These are phyloP conservation scores for Leishmania tropica DNA, from an alignment of 208 protist genomes.

Conservation along the genomic window DNA sequence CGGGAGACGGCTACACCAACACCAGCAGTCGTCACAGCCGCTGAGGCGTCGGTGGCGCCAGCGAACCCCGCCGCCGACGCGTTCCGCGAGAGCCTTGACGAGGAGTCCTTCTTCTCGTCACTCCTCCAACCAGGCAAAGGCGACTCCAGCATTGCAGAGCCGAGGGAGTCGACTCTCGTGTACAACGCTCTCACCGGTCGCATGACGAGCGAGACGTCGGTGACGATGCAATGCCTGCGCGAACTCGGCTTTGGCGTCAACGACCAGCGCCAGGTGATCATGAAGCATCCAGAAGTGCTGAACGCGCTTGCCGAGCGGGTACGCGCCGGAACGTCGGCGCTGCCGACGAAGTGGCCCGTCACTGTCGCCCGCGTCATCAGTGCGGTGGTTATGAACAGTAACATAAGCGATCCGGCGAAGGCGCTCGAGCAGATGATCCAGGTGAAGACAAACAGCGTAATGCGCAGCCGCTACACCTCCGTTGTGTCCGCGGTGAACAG, in stretches of 20 bases:
- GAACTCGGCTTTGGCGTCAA: constrained; percentile 86
- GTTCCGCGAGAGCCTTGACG: constrained; percentile 25
- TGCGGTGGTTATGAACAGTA: constrained; percentile 57
- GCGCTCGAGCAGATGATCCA: constrained; percentile 83
- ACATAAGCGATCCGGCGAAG: constrained; percentile 71
- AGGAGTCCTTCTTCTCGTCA: constrained; percentile 41
- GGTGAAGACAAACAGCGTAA: constrained; percentile 79
- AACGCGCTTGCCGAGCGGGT: constrained; percentile 70
- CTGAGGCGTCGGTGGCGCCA: background rate
- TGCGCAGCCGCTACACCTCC: constrained; percentile 74
- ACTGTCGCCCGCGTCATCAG: constrained; percentile 61
- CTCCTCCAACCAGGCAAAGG: constrained; percentile 7
- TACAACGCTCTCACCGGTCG: constrained; percentile 87
- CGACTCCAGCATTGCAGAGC: background rate
- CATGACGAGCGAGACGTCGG: constrained; percentile 80
- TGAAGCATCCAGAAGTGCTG: constrained; percentile 61
- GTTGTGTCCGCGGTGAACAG: constrained; percentile 53
- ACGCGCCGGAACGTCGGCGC: constrained; percentile 47
- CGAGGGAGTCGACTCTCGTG: constrained; percentile 54
- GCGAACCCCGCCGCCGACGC: constrained; percentile 3
- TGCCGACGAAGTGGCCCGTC: constrained; percentile 78
- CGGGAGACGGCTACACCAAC: background rate
- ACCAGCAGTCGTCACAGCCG: background rate
- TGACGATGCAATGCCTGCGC: constrained; percentile 52
- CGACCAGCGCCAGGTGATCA: constrained; percentile 60